Evolutionary conservation across 768 basidiomycete genomes (phyloP), one percentile per base, ranked within the genome.

Genomic region (Mycena epipterygia): DNA sequence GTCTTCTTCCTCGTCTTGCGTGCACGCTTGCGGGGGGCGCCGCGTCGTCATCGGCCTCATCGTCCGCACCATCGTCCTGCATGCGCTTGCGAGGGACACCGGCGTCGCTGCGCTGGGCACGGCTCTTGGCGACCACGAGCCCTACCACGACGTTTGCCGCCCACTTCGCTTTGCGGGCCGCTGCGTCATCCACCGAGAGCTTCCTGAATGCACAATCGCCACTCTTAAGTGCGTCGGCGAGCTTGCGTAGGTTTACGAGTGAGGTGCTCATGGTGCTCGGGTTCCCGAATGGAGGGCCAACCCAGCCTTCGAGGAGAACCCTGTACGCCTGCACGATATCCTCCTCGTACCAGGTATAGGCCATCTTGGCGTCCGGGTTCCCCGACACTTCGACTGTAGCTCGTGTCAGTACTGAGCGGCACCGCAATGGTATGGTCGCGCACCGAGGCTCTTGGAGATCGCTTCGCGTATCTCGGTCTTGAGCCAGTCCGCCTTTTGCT

Each of bases 191-290:
- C 5, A 41, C 25, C 0, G 9, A 9, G 11, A 68, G 67, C 59
- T 55, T 61, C 6, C 27, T 8, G 46, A 68, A 68, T 0, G 11
- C 19, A 25, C 67, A 68, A 0, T 5, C 21, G 9, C 39, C 58
- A 2, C 0, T n/a, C 32, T 29, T 29, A 0, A 67, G 19, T 11
- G 58, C 66, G 2, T 61, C 51, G 23, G 27, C 32, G 2, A 68
- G 59, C 13, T 11, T 35, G 17, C 23, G 51, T 30, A 68, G 29
- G 6, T 8, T n/a, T 0, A 37, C 9, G n/a, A 17, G 58, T 0
- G 67, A 61, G 1, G 58, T 53, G 58, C 67, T 68, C 8, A 68
- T 58, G 2, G 44, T 23, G 41, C 67, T 61, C 1, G 67, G 67
- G 59, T 68, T 27, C 2, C 37, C 25, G 51, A 46, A 0, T 5